phyloP scores from a whole-genome alignment of 176 grass and related monocot genomes.

The Calamus simplicifolius region DNA sequence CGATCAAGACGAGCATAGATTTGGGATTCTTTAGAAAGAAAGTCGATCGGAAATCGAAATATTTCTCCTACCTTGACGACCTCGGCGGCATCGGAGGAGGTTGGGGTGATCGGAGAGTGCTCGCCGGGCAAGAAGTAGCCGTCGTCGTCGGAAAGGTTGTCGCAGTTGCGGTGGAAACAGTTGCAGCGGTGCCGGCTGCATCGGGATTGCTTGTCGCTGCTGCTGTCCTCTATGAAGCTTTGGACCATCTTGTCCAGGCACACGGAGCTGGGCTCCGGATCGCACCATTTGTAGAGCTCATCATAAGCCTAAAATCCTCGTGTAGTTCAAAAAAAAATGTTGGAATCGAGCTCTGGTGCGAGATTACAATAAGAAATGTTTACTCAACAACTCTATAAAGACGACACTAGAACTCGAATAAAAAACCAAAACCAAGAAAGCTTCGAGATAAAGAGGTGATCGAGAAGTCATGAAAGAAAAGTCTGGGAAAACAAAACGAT shows the following conservation, averaged over 20 bases:
- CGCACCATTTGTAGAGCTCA: neutral
- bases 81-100: slow-evolving; percentile 42
- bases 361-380: too few species aligned
- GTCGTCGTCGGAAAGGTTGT: slow-evolving; percentile 64
- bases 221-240: slow-evolving; percentile 77
- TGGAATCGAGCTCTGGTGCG: too few species aligned
- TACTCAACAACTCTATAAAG: too few species aligned
- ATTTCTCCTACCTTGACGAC: slow-evolving; percentile 57
- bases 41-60: too few species aligned
- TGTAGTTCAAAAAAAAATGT: too few species aligned
- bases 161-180: slow-evolving; percentile 37
- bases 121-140: slow-evolving; percentile 28
- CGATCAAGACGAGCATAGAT: neutral
- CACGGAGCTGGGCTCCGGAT: slow-evolving; percentile 65
- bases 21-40: neutral
- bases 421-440: too few species aligned
- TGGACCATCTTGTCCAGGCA: slow-evolving; percentile 91
- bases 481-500: too few species aligned
- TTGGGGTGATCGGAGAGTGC: slow-evolving; percentile 22
- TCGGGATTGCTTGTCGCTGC: neutral
- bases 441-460: too few species aligned
- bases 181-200: neutral
- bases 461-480: too few species aligned
- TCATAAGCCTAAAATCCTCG: too few species aligned
- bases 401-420: too few species aligned